Percentiles rank a stretch among this genome's conserved stretches.
Evolutionary conservation across 345 rosid species (phyloP).

Genomic region (Hirschfeldia incana): DNA sequence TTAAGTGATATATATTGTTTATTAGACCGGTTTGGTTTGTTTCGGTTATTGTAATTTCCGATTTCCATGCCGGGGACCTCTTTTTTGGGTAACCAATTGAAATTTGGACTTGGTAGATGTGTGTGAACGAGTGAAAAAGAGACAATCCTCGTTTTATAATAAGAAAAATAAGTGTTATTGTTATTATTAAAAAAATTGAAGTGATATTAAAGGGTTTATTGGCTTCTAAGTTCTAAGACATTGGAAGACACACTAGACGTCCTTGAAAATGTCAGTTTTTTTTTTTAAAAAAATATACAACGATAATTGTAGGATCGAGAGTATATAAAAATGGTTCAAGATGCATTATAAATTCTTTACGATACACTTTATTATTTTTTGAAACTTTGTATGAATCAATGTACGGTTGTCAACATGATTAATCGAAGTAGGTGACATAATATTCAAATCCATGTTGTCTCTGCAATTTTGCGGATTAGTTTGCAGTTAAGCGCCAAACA

Average conservation of each 20-base stretch:
- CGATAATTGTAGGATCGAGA: neutral
- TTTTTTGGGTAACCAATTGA: slow-evolving; percentile 35
- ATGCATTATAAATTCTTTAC: neutral
- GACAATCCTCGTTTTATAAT: neutral
- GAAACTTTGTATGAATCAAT: neutral
- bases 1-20: neutral
- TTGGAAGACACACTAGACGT: no score
- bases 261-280: neutral
- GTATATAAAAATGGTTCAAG: neutral
- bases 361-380: no score
- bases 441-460: neutral
- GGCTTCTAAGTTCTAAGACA: no score
- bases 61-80: slow-evolving; percentile 26
- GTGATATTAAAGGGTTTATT: neutral
- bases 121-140: neutral
- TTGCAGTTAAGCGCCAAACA: neutral
- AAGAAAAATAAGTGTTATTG: slow-evolving; percentile 6
- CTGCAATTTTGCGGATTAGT: no score
- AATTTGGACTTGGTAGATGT: slow-evolving; percentile 18
- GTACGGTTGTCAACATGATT: neutral
- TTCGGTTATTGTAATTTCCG: slow-evolving; percentile 15
- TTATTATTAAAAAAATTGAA: no score
- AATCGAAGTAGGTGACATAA: no score
- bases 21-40: slow-evolving; percentile 9
- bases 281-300: no score